A percentile compares a stretch with the other conserved stretches of the same genome.
Evolutionary conservation across 2,329 filamentous ascomycete species (phyloP).

Genomic region (Pochonia chlamydosporia): DNA sequence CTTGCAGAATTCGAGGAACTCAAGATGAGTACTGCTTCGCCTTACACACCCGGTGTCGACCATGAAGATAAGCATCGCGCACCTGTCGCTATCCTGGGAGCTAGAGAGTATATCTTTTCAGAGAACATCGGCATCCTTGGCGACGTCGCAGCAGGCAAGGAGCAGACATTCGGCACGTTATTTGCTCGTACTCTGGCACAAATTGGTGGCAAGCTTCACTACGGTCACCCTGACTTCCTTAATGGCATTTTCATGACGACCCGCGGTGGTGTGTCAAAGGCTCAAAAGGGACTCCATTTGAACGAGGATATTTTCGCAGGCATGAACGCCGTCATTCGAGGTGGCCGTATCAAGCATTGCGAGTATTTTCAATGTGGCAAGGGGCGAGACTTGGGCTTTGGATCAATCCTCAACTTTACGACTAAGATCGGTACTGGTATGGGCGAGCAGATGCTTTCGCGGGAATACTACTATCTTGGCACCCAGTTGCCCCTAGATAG

Average conservation of each 20-base stretch:
- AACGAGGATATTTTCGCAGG: slow-evolving; percentile 99
- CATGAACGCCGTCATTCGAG: slow-evolving; percentile 93
- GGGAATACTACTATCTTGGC: slow-evolving; percentile 98
- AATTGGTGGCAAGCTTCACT: slow-evolving; percentile 97
- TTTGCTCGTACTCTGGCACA: slow-evolving; percentile 95
- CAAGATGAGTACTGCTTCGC: slow-evolving; percentile 92
- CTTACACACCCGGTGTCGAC: slow-evolving; percentile 90
- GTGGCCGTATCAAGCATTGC: slow-evolving; percentile 99
- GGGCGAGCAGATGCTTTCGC: slow-evolving; percentile 97
- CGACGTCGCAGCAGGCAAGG: slow-evolving; percentile 97
- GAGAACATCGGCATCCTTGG: slow-evolving; percentile 99
- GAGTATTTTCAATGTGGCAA: slow-evolving; percentile 99
- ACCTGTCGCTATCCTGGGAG: slow-evolving; percentile 94
- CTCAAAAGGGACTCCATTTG: slow-evolving; percentile 96
- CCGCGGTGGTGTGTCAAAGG: slow-evolving; percentile 96
- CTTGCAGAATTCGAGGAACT: slow-evolving; percentile 98
- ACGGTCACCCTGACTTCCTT: slow-evolving; percentile 98
- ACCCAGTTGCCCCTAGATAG: slow-evolving; percentile 95
- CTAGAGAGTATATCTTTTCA: slow-evolving; percentile 99
- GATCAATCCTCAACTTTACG: slow-evolving; percentile 98
- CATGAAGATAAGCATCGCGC: slow-evolving; percentile 60
- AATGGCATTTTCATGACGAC: slow-evolving; percentile 99
- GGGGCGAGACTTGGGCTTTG: slow-evolving; percentile 99
- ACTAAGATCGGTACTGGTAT: slow-evolving; percentile 99
- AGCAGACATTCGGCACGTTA: slow-evolving; percentile 98